Percentiles rank a stretch among this genome's conserved stretches.
phyloP scores from a whole-genome alignment of 2,329 filamentous ascomycete genomes.

The Chaetomiaceae sp. region DNA sequence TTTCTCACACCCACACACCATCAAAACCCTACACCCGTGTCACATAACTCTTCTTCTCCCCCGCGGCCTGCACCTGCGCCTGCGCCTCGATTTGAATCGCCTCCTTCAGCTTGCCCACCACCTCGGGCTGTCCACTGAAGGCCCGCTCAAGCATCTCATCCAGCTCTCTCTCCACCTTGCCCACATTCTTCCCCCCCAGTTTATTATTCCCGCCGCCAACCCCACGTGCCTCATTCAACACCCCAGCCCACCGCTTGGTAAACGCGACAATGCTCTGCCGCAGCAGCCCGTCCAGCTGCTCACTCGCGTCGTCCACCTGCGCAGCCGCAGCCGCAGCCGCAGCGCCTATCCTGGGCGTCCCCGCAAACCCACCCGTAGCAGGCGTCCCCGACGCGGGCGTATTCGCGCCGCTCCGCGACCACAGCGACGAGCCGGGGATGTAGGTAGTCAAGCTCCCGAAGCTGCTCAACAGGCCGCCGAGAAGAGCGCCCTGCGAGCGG shows the following conservation, averaged over 20 bases:
- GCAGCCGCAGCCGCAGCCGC: slow-evolving; percentile 4
- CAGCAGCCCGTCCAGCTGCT: slow-evolving; percentile 60
- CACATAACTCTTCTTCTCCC: slow-evolving; percentile 10
- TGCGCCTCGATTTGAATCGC: slow-evolving; percentile 55
- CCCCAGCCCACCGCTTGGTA: slow-evolving; percentile 54
- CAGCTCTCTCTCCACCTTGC: slow-evolving; percentile 52
- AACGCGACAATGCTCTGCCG: slow-evolving; percentile 60
- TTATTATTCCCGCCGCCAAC: slow-evolving; percentile 34
- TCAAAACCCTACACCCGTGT: slow-evolving; percentile 16
- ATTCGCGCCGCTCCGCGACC: slow-evolving; percentile 33
- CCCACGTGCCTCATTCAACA: slow-evolving; percentile 45
- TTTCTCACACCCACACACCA: too few species aligned
- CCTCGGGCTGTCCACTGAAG: slow-evolving; percentile 57
- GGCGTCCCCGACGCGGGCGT: slow-evolving; percentile 30
- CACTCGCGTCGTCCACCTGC: slow-evolving; percentile 52
- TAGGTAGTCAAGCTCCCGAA: slow-evolving; percentile 53
- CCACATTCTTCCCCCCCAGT: slow-evolving; percentile 46
- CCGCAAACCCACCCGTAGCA: slow-evolving; percentile 10
- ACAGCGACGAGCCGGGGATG: slow-evolving; percentile 52
- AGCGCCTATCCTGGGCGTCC: not conserved
- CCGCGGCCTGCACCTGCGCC: slow-evolving; percentile 36
- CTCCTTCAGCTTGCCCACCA: slow-evolving; percentile 56
- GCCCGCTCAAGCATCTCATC: slow-evolving; percentile 53
- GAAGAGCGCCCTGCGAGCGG: slow-evolving; percentile 52
- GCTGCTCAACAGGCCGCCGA: slow-evolving; percentile 42